phyloP scores from a whole-genome alignment of 1,284 basidiomycete species.

The Ceratobasidium sp. region DNA sequence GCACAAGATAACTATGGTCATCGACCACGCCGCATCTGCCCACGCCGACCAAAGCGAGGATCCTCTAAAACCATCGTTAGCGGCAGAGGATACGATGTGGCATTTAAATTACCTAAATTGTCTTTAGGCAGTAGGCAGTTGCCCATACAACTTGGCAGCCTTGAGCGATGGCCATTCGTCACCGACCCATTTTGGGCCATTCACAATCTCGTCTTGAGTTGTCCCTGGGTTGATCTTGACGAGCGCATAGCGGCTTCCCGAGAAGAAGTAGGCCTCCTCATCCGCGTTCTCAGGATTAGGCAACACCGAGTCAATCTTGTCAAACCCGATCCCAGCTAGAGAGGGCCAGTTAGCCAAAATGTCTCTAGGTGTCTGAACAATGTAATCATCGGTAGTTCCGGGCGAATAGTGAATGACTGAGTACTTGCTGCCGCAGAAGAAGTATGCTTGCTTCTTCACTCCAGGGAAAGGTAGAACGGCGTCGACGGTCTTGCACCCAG shows the following conservation, averaged over 20 bases:
- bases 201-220: background rate
- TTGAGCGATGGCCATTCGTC: slow-evolving; percentile 11
- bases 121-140: background rate
- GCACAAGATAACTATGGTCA: too few species aligned
- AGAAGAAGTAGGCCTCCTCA: background rate
- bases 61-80: background rate
- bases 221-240: background rate
- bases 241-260: background rate
- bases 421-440: background rate
- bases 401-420: background rate
- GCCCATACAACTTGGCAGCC: slow-evolving; percentile 6
- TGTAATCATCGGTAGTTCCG: slow-evolving; percentile 2
- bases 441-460: slow-evolving; percentile 2
- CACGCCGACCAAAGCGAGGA: background rate
- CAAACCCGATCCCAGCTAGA: background rate
- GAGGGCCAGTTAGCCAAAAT: background rate
- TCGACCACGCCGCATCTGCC: background rate
- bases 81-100: background rate
- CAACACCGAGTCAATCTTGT: slow-evolving; percentile 1
- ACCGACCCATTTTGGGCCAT: background rate
- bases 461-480: background rate
- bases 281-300: background rate
- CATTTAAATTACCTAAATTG: background rate
- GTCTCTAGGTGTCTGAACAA: slow-evolving; percentile 6
- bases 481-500: slow-evolving; percentile 6